phyloP scores from a whole-genome alignment of 176 grass and related monocot species.

The Triticum dicoccoides region DNA sequence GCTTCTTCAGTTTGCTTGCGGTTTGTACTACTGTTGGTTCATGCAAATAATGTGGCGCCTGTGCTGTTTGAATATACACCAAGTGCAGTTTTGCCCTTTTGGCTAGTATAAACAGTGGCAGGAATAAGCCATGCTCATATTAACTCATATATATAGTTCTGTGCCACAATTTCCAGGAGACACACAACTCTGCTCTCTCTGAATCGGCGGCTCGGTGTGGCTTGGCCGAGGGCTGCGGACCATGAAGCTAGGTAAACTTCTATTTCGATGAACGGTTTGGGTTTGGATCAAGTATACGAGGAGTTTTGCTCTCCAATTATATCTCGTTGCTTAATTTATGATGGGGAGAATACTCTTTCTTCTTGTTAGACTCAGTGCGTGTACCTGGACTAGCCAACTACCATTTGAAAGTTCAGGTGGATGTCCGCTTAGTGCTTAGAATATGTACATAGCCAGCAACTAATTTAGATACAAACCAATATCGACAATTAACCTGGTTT shows the following conservation, averaged over 20 bases:
- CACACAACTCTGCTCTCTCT: not conserved
- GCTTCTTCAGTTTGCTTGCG: slow-evolving; percentile 21
- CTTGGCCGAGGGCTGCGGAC: not conserved
- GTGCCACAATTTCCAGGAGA: not conserved
- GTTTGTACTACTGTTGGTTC: slow-evolving; percentile 1
- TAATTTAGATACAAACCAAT: slow-evolving; percentile 15
- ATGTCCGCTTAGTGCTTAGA: not conserved
- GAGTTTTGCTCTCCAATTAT: not conserved
- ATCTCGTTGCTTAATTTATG: not conserved
- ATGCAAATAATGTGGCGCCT: slow-evolving; percentile 39
- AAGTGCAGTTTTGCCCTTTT: not conserved
- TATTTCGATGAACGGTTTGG: not conserved
- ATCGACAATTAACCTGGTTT: not conserved
- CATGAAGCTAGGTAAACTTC: slow-evolving; percentile 14
- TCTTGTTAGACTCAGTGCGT: not conserved
- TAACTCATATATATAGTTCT: slow-evolving; percentile 4
- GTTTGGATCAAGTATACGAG: not conserved
- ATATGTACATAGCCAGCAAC: not conserved
- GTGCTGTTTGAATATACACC: slow-evolving; percentile 3
- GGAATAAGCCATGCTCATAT: not conserved
- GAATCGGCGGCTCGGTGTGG: not conserved
- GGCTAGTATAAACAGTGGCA: not conserved
- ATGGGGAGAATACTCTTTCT: not conserved
- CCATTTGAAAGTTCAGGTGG: not conserved
- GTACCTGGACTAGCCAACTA: slow-evolving; percentile 6